Evolutionary conservation across 805 yeast species (phyloP).

Genomic region (Spencermartinsiella europaea): DNA sequence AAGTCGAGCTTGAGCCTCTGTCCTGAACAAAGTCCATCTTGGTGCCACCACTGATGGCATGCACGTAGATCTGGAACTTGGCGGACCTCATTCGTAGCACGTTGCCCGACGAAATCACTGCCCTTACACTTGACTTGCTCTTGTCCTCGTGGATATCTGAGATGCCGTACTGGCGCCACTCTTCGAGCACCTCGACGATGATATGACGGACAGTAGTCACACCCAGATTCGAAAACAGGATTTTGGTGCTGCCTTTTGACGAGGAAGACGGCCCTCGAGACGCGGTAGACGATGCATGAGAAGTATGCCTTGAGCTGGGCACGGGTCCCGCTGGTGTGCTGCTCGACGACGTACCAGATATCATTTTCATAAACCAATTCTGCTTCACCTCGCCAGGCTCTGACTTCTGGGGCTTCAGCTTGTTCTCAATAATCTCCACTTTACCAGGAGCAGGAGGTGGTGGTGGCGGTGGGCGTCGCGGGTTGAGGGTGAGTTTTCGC

Average conservation of each 20-base stretch:
- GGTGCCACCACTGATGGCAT: constrained; percentile 17
- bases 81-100: constrained; percentile 31
- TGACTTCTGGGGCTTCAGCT: not conserved
- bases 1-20: constrained; percentile 29
- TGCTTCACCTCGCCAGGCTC: constrained; percentile 27
- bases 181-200: constrained; percentile 28
- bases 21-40: constrained; percentile 23
- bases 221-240: constrained; percentile 26
- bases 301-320: constrained; percentile 11
- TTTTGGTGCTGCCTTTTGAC: constrained; percentile 15
- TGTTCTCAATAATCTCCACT: not conserved
- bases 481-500: constrained; percentile 15
- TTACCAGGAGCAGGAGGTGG: constrained; percentile 11
- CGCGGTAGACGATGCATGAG: constrained; percentile 6
- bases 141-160: constrained; percentile 26
- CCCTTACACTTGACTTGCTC: constrained; percentile 26
- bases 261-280: constrained; percentile 3
- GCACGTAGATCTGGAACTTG: constrained; percentile 23
- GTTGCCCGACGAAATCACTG: constrained; percentile 31
- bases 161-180: constrained; percentile 36
- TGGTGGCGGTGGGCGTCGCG: constrained; percentile 20
- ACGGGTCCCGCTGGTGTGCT: not conserved
- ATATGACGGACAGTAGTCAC: constrained; percentile 27
- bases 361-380: constrained; percentile 35
- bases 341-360: constrained; percentile 7